A percentile compares a stretch with the other conserved stretches of the same genome.
These are phyloP conservation scores for Vitis hybrid DNA, from an alignment of 177 flowering plant species.

Conservation along the genomic window DNA sequence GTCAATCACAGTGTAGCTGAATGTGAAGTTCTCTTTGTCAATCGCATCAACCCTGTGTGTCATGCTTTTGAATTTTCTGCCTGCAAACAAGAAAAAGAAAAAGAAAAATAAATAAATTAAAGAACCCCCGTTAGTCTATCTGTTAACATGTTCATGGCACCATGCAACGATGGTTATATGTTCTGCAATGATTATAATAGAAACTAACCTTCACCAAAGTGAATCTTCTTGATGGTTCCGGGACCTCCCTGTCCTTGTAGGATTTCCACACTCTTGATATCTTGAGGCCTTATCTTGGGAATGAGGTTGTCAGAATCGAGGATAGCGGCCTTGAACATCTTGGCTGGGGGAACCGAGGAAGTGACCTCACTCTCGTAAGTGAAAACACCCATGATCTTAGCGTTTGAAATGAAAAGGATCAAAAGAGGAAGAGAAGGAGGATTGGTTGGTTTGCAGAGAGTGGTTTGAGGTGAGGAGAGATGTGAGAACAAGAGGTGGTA, in stretches of 20 bases:
- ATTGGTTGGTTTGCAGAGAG: not conserved
- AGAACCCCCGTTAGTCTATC: too few species aligned
- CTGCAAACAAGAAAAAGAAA: constrained; percentile 9
- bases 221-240: too few species aligned
- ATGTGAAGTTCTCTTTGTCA: constrained; percentile 15
- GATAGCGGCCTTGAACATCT: constrained; percentile 39
- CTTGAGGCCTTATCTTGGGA: too few species aligned
- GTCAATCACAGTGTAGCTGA: constrained; percentile 25
- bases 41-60: constrained; percentile 26
- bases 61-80: constrained; percentile 17
- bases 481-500: not conserved
- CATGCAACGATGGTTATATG: too few species aligned
- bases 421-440: not conserved
- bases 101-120: too few species aligned
- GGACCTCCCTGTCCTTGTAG: too few species aligned
- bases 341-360: constrained; percentile 25
- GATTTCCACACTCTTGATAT: too few species aligned
- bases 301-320: constrained; percentile 17
- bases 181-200: too few species aligned
- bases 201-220: too few species aligned
- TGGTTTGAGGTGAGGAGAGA: not conserved
- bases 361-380: constrained; percentile 13
- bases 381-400: constrained; percentile 28
- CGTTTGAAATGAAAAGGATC: not conserved
- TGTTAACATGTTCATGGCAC: too few species aligned